Evolutionary conservation across 352 stramenopile species (phyloP).

Genomic region (Pythium monospermum): DNA sequence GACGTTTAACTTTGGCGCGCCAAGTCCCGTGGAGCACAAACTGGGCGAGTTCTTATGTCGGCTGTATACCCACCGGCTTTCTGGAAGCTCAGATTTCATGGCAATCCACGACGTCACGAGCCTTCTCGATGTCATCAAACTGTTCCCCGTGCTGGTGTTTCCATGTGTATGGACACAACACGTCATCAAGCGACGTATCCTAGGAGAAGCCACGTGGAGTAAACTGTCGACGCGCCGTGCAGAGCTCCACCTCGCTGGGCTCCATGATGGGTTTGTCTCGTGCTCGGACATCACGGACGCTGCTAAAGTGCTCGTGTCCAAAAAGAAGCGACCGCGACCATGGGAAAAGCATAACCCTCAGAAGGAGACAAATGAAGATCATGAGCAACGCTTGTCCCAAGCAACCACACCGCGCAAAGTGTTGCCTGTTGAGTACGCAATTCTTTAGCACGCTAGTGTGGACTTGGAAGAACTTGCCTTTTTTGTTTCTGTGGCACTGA

Average conservation of each 20-base stretch:
- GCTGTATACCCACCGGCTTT: constrained; percentile 2
- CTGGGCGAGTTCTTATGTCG: constrained; percentile 9
- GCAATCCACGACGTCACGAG: constrained; percentile 29
- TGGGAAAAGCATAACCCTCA: no score
- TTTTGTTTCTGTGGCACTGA: no score
- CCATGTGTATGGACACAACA: constrained; percentile 54
- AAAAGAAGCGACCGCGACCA: no score
- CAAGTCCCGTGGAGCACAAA: constrained; percentile 10
- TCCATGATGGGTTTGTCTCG: constrained; percentile 25
- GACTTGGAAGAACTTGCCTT: not conserved
- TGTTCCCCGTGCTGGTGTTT: constrained; percentile 66
- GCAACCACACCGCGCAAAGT: constrained; percentile 19
- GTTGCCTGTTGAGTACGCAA: constrained; percentile 13
- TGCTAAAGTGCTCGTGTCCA: constrained; percentile 16
- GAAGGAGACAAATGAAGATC: not conserved
- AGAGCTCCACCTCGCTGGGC: constrained; percentile 27
- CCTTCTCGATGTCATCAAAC: constrained; percentile 30
- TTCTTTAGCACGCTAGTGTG: not conserved
- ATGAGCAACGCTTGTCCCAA: not conserved
- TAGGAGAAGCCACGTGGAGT: constrained; percentile 46
- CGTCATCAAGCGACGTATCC: constrained; percentile 40
- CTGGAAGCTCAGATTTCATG: constrained; percentile 3
- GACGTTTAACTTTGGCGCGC: constrained; percentile 40
- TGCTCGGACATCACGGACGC: constrained; percentile 36
- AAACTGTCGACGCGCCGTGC: constrained; percentile 29